Evolutionary conservation across 148 eudicot species (phyloP).

Genomic region (Chenopodium berlandieri): DNA sequence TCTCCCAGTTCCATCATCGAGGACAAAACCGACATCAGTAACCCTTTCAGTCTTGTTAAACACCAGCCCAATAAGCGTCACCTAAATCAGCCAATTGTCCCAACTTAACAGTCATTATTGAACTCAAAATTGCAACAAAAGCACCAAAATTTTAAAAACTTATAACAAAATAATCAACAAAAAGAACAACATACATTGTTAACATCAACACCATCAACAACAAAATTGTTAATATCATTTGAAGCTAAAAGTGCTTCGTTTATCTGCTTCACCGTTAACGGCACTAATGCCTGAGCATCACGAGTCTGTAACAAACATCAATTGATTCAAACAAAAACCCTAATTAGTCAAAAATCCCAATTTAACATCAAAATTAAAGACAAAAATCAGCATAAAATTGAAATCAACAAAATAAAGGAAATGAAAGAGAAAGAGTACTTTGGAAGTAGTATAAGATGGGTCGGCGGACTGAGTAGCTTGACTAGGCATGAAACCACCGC

Average conservation of each 20-base stretch:
- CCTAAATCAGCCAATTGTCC: constrained; percentile 43
- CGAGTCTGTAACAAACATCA: constrained; percentile 25
- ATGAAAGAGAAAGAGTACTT: constrained; percentile 32
- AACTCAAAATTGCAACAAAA: not conserved
- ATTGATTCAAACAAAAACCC: not conserved
- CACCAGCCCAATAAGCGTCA: constrained; percentile 76
- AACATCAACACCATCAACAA: constrained; percentile 72
- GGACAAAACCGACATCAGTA: constrained; percentile 65
- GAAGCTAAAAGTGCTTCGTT: constrained; percentile 48
- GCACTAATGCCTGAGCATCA: constrained; percentile 61
- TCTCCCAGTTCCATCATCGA: constrained; percentile 92
- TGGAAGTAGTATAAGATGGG: constrained; percentile 45
- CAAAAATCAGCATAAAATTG: not conserved
- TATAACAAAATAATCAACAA: not conserved
- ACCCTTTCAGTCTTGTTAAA: constrained; percentile 61
- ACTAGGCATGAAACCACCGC: constrained; percentile 84
- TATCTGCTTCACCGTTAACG: constrained; percentile 84
- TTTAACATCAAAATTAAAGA: too few relatives aligned
- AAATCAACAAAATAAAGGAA: too few relatives aligned
- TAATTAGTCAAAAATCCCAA: not conserved
- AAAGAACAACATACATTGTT: constrained; percentile 47
- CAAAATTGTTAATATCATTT: constrained; percentile 48
- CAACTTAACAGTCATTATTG: constrained; percentile 3
- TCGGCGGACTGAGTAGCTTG: constrained; percentile 72
- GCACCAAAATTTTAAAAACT: not conserved